Evolutionary conservation across 1,284 basidiomycete species (phyloP), one percentile per base, ranked within the genome.

Genomic region (Ganoderma lingzhi): DNA sequence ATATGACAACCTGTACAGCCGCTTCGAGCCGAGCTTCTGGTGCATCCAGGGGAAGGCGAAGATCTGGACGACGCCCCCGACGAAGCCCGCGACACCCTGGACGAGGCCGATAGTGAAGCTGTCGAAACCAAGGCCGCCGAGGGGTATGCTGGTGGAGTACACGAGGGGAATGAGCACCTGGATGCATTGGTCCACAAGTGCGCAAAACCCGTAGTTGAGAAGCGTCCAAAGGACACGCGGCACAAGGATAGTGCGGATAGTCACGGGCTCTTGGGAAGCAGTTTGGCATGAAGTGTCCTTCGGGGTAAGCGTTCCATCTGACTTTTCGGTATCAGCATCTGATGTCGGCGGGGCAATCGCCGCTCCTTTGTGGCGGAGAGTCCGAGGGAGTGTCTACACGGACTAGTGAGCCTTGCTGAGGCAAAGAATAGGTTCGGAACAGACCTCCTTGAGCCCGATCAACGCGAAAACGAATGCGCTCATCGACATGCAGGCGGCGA

Each of bases 181-280:
- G 39, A 66, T 86, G 83, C 74, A 85, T 83, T 17, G 86, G 77
- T 66, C 92, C 88, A 64, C 91, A 89, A 62, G 90, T 80, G 44
- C 92, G 81, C n/a, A 85, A 85, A 30, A 92, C 81, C 45, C 88
- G 76, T 91, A 93, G 75, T 91, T 92, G 44, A 81, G 78, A 5
- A 87, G 85, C 1, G 90, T 85, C 67, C 89, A 78, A 61, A 90
- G 77, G 15, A 93, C 88, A 4, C 80, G 84, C 9, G 77, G 75
- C 6, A 77, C 78, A 48, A 82, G 72, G 41, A 82, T 73, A 9
- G 73, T 68, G 32, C 69, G 68, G 17, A 75, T 64, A 19, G 62
- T 42, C 51, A 64, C 48, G 0, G 63, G 8, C 2, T 32, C 44
- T 14, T 69, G 56, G 42, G 37, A 37, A 8, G 32, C 56, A 39